These are phyloP conservation scores for Dioszegia aurantiaca DNA, from an alignment of 768 basidiomycete species.

Conservation along the genomic window DNA sequence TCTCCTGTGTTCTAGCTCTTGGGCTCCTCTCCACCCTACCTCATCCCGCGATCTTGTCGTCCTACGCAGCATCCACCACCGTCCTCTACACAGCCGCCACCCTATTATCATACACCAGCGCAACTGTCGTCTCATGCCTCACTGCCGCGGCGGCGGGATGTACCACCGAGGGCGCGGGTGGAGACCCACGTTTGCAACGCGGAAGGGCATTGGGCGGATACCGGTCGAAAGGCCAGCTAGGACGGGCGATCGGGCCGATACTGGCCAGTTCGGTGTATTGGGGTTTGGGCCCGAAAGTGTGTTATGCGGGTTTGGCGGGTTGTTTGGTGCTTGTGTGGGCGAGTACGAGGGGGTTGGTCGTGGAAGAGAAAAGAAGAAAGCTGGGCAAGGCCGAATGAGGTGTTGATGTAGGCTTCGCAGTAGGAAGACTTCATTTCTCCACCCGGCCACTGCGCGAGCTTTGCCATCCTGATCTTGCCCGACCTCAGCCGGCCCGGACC, in stretches of 20 bases:
- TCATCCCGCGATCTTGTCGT: conserved; percentile 57
- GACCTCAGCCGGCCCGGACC: conserved; percentile 52
- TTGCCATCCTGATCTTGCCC: neutral
- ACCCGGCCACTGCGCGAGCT: neutral
- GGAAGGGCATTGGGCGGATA: conserved; percentile 81
- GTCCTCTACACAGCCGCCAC: conserved; percentile 63
- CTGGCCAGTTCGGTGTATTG: conserved; percentile 61
- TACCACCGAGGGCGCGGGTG: conserved; percentile 51
- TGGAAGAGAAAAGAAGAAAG: conserved; percentile 9
- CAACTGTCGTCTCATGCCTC: conserved; percentile 89
- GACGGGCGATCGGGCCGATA: conserved; percentile 85
- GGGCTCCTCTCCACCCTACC: conserved; percentile 71
- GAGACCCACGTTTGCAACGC: conserved; percentile 71
- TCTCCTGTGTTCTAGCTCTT: conserved; percentile 69
- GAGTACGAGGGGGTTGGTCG: conserved; percentile 13
- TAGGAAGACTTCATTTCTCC: neutral
- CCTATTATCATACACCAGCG: conserved; percentile 87
- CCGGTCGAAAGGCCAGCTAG: conserved; percentile 82
- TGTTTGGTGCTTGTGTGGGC: conserved; percentile 10
- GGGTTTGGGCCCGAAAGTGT: conserved; percentile 45
- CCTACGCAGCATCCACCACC: conserved; percentile 52
- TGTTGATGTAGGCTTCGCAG: neutral
- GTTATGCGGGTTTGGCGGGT: conserved; percentile 35
- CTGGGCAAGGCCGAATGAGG: conserved; percentile 3
- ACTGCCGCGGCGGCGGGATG: conserved; percentile 88